Evolutionary conservation across 2,329 filamentous ascomycete genomes (phyloP), one percentile per base, ranked within the genome.

Genomic region (Penicillium occitanis): DNA sequence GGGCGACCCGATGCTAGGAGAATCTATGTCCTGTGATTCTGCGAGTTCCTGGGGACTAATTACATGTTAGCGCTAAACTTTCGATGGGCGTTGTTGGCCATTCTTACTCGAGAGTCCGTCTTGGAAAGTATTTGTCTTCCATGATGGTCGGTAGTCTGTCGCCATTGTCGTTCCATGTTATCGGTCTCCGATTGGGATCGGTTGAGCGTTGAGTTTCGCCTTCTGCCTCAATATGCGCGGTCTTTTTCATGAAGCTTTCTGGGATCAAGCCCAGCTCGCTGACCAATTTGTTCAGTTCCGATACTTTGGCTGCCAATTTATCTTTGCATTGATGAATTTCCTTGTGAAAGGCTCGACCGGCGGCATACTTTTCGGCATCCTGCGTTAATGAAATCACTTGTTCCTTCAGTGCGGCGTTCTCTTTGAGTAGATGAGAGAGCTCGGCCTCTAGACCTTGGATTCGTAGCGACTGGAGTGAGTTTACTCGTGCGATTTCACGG

Each of bases 401-500:
- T 74, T 88, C 85, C 63, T 86, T 81, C 8, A 90, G 79, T 2
- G 83, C 80, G 22, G 88, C 78, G 70, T 89, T 89, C 67, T 89
- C 86, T 33, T 84, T 80, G 48, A 88, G 79, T 10, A 90, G 79
- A 60, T 86, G 82, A 46, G 85, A 84, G 46, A 86, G 81, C 72
- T 90, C 87, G n/a, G 82, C 80, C 73, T 90, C 87, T 61, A 90
- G 81, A 65, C 80, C 84, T 66, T 87, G 86, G 67, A 90, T 89
- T 58, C 86, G 86, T 50, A 88, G 80, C 3, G 86, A 88, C 74
- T 90, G 87, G 64, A 83, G 83, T 6, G 87, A 89, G 72, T 90
- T 89, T 68, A 82, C 85, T 69, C 85, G 83, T 66, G 87, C 87
- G 66, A 90, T 85, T 73, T 90, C 87, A 70, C 87, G 85, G 73